Conservation (phyloP, 192 early-diverging fungal species). For the Backusella mclennaniae region DNA sequence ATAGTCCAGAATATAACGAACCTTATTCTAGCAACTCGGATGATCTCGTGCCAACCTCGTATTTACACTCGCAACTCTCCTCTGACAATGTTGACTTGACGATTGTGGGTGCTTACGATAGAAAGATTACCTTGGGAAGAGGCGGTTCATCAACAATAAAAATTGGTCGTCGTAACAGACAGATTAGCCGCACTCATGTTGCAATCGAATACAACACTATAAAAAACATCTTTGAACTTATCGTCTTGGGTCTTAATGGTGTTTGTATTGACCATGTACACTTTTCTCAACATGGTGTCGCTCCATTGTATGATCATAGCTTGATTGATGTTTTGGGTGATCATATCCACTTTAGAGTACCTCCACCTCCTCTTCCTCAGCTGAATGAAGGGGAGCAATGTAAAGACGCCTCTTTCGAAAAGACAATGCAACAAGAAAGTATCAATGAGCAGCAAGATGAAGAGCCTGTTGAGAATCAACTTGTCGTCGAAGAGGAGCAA, state of each 20-base stretch:
- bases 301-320: slow-evolving; percentile 33
- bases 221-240: slow-evolving; percentile 35
- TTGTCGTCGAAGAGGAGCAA: not conserved
- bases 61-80: not conserved
- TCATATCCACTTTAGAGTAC: slow-evolving; percentile 38
- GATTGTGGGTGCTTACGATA: slow-evolving; percentile 24
- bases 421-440: not conserved
- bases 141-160: slow-evolving; percentile 47
- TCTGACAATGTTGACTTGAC: not conserved
- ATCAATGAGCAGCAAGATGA: not conserved
- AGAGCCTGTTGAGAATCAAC: not conserved
- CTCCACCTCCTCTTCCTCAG: slow-evolving; percentile 11
- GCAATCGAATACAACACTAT: slow-evolving; percentile 36
- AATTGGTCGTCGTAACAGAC: slow-evolving; percentile 47
- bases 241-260: slow-evolving; percentile 50
- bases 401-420: not conserved
- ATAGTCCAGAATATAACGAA: slow-evolving; percentile 15
- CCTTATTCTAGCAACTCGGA: slow-evolving; percentile 20
- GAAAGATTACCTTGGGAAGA: slow-evolving; percentile 41
- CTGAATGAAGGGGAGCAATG: not conserved
- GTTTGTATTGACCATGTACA: slow-evolving; percentile 39
- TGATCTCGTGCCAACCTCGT: slow-evolving; percentile 19
- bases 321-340: slow-evolving; percentile 50
- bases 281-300: slow-evolving; percentile 37
- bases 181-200: slow-evolving; percentile 50